phyloP scores from a whole-genome alignment of 768 basidiomycete species.

The Clitopilus hobsonii region DNA sequence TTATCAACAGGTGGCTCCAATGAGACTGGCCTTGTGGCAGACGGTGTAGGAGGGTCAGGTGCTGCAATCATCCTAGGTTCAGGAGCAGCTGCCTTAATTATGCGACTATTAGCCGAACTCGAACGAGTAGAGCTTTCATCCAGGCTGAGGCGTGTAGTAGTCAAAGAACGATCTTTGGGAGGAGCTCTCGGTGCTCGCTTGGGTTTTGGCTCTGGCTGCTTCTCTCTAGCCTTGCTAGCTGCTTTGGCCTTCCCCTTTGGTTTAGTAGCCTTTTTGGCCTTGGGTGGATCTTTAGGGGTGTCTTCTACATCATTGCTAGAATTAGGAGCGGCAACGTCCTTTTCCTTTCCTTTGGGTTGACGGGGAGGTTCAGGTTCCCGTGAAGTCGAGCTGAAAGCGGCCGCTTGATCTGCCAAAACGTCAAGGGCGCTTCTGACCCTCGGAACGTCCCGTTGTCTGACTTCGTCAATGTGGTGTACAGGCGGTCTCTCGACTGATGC shows the following conservation, averaged over 20 bases:
- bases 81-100: conserved; percentile 2
- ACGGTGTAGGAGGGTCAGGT: conserved; percentile 7
- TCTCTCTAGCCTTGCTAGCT: not conserved
- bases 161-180: conserved; percentile 1
- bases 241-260: conserved; percentile 11
- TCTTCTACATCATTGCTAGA: conserved; percentile 6
- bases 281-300: not conserved
- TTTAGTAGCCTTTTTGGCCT: conserved; percentile 5
- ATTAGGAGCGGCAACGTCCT: conserved; percentile 2
- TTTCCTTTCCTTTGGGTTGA: conserved; percentile 11
- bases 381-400: conserved; percentile 37
- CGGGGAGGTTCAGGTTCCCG: not conserved
- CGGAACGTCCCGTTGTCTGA: not conserved
- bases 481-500: conserved; percentile 1
- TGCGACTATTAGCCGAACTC: conserved; percentile 1
- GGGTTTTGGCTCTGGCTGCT: conserved; percentile 4
- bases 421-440: conserved; percentile 55
- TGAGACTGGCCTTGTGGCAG: conserved; percentile 2
- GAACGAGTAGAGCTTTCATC: not conserved
- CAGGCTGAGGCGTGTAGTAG: not conserved
- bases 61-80: conserved; percentile 21
- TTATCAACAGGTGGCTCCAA: too few relatives aligned
- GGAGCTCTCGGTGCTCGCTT: conserved; percentile 7
- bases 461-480: not conserved
- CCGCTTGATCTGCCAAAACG: conserved; percentile 72